Evolutionary conservation across 176 grass and related monocot genomes (phyloP), one percentile per base, ranked within the genome.

Genomic region (Hyparrhenia diplandra): DNA sequence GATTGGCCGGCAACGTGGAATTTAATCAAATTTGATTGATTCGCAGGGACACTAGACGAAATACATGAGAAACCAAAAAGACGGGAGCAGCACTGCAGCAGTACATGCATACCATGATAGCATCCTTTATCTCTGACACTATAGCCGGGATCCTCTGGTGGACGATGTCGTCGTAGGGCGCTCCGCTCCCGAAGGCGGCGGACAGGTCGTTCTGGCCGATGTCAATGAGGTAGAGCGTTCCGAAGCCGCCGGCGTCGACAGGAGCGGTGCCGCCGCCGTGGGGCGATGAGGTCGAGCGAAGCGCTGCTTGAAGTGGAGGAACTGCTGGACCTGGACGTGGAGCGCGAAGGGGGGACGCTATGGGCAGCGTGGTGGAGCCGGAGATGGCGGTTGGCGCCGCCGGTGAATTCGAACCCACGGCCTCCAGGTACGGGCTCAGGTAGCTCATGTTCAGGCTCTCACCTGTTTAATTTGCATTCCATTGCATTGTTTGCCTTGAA

Each of bases 171-270:
- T 78, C 92, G 79, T 89, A 91, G 0, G 76, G 10, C 30, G 86
- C 8, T 0, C 76, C 16, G 43, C 52, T 58, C 2, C 75, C 71
- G 2, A 94, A 84, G 0, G 83, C 86, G 0, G 10, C 80, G 21
- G 80, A 37, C 3, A 94, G 84, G 55, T 94, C 89, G 73, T 91
- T 94, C 86, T 94, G 92, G 12, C 92, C 92, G 17, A 94, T 94
- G 89, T 94, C 92, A 49, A 94, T 67, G 39, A 87, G 34, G 60
- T 94, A 91, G 3, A 94, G 89, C 92, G 62, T 87, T 89, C 12
- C 69, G 73, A 94, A 94, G 9, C 84, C 92, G 0, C 45, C 83
- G 9, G 60, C 83, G 59, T 84, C 76, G 10, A 91, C 40, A 4
- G 78, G 73, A 1, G 20, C 61, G 16, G 2, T 36, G 6, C 40